Conservation (phyloP, 1,139 yeast species). For the Yamadazyma siamensis region DNA sequence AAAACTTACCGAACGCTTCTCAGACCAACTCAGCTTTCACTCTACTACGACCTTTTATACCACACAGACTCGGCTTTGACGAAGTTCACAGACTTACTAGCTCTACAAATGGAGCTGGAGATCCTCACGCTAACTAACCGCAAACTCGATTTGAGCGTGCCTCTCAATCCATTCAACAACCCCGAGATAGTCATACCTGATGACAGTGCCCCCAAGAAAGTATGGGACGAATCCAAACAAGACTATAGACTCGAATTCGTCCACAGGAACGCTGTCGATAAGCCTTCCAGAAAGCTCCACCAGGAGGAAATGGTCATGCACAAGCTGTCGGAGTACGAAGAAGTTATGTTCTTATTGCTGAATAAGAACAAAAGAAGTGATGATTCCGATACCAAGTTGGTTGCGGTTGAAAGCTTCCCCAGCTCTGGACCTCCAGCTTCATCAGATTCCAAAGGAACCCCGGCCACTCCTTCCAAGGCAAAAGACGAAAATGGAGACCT, state of each 20-base stretch:
- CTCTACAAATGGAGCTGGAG: constrained; percentile 80
- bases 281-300: constrained; percentile 41
- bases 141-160: constrained; percentile 69
- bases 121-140: constrained; percentile 74
- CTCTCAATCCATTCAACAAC: constrained; percentile 60
- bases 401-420: constrained; percentile 30
- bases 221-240: constrained; percentile 32
- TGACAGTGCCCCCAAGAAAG: constrained; percentile 42
- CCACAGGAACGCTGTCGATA: constrained; percentile 49
- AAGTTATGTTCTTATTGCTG: constrained; percentile 63
- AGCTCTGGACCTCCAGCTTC: constrained; percentile 3
- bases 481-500: constrained; percentile 22
- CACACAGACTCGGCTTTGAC: constrained; percentile 78
- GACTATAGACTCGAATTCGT: constrained; percentile 30
- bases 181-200: constrained; percentile 48
- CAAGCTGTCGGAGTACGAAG: constrained; percentile 85
- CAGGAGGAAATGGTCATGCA: constrained; percentile 52
- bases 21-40: constrained; percentile 74
- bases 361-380: constrained; percentile 39
- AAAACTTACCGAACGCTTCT: constrained; percentile 73
- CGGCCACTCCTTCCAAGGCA: constrained; percentile 19
- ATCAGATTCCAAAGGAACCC: constrained; percentile 8
- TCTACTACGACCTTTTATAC: constrained; percentile 80
- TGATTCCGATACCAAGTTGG: constrained; percentile 38
- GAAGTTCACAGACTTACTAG: constrained; percentile 73